Evolutionary conservation across 2,329 filamentous ascomycete genomes (phyloP), one percentile per base, ranked within the genome.

Genomic region (Dothiorella sarmentorum): DNA sequence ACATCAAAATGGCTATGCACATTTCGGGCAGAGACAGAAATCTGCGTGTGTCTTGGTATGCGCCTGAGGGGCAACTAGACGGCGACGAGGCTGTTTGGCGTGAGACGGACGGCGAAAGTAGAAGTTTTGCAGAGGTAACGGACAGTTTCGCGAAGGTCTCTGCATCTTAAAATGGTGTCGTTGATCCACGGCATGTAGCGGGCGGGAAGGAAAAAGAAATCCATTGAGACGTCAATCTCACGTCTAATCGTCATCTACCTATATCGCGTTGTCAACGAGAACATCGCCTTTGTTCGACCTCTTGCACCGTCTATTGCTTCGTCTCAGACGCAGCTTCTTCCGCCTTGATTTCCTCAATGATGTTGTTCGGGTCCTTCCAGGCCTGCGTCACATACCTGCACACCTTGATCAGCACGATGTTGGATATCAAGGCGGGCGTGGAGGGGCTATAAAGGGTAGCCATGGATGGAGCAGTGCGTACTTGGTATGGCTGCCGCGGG

Each of bases 401-500:
- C 13, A n/a, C 2, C 15, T 27, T 17, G 11, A 18, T 29, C 56
- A 22, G 17, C 35, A 45, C 7, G 40, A 24, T 10, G 18, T 26
- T 35, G 15, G 1, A n/a, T n/a, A n/a, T n/a, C n/a, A n/a, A n/a
- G n/a, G n/a, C n/a, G n/a, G n/a, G n/a, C n/a, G n/a, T n/a, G n/a
- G n/a, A n/a, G n/a, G n/a, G n/a, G n/a, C n/a, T n/a, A n/a, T n/a
- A n/a, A n/a, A n/a, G n/a, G n/a, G n/a, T 5, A n/a, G 18, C 9
- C 24, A 40, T 18, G 27, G 3, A 27, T 0, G 17, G 4, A 20
- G 37, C 5, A 42, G 7, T 4, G 65, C 75, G 66, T 68, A 84
- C 77, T 88, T 88, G 2, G 85, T 88, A 70, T 88, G 85, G 65
- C 85, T 87, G 3, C 85, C 85, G 60, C 85, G 75, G 2, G 85